A percentile compares a stretch with the other conserved stretches of the same genome.
Conservation (phyloP, 305 asterid genomes). For the Rubia tinctorum region DNA sequence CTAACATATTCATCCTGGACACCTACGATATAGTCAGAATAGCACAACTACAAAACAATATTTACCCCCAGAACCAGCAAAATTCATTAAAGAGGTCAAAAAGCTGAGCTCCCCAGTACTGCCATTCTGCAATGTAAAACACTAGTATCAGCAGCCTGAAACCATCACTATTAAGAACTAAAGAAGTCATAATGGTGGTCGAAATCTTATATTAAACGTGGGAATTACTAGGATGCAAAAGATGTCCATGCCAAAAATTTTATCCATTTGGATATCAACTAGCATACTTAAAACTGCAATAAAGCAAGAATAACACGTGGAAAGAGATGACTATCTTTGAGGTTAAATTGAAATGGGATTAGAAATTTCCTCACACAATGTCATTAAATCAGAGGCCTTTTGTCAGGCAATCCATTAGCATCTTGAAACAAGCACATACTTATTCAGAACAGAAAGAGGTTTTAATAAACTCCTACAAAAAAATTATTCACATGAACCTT, state of each 20-base stretch:
- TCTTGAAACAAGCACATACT: not conserved
- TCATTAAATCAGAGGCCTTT: not conserved
- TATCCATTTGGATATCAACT: not conserved
- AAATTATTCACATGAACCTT: not conserved
- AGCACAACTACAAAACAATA: slow-evolving; percentile 16
- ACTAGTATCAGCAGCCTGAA: slow-evolving; percentile 1
- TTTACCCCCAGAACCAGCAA: slow-evolving; percentile 88
- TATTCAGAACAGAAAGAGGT: not conserved
- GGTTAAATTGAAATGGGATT: not conserved
- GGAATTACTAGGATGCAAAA: not conserved
- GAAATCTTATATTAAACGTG: not conserved
- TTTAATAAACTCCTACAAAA: not conserved
- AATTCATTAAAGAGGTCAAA: slow-evolving; percentile 88
- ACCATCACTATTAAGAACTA: not conserved
- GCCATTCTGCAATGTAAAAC: slow-evolving; percentile 60
- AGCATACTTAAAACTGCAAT: not conserved
- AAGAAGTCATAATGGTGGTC: not conserved
- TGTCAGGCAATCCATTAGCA: not conserved
- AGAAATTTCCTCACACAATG: not conserved
- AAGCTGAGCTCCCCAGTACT: slow-evolving; percentile 97
- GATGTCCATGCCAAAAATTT: not conserved
- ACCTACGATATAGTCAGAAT: slow-evolving; percentile 3
- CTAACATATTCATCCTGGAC: slow-evolving; percentile 4
- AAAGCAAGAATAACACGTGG: not conserved
- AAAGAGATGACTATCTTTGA: not conserved